A percentile compares a stretch with the other conserved stretches of the same genome.
Evolutionary conservation across 2,329 filamentous ascomycete genomes (phyloP).

Genomic region (Sporothrix brunneoviolacea): DNA sequence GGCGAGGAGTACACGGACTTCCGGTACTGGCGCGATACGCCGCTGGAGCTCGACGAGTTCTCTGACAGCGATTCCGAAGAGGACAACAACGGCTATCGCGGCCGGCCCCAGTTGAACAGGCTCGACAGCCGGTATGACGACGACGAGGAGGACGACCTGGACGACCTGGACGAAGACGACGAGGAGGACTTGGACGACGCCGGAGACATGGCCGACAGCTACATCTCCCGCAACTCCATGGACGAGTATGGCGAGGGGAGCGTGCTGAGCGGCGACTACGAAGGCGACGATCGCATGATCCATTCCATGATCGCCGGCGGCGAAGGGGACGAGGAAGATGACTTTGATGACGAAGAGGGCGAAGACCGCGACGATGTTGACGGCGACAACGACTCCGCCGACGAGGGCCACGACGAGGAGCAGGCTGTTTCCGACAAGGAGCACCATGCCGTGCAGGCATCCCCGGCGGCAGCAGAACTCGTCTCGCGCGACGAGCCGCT

Average conservation of each 20-base stretch:
- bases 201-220: conserved; percentile 40
- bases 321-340: conserved; percentile 28
- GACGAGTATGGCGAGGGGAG: conserved; percentile 36
- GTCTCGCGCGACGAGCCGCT: conserved; percentile 1
- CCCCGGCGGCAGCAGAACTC: too few relatives aligned
- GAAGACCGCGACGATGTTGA: conserved; percentile 38
- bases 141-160: conserved; percentile 33
- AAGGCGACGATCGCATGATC: conserved; percentile 36
- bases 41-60: conserved; percentile 81
- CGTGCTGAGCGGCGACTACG: conserved; percentile 36
- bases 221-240: conserved; percentile 32
- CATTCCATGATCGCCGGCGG: conserved; percentile 34
- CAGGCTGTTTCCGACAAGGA: neutral
- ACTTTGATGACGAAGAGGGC: conserved; percentile 30
- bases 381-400: conserved; percentile 25
- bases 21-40: conserved; percentile 85
- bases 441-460: neutral
- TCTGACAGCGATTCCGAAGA: conserved; percentile 69
- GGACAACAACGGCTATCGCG: conserved; percentile 23
- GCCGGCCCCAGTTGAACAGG: neutral
- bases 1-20: conserved; percentile 97
- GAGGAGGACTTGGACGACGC: conserved; percentile 37
- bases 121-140: conserved; percentile 27
- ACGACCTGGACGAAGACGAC: conserved; percentile 36
- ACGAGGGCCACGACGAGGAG: conserved; percentile 14